A percentile compares a stretch with the other conserved stretches of the same genome.
Evolutionary conservation across 306 rosid species (phyloP).

Genomic region (Dryas octopetala): DNA sequence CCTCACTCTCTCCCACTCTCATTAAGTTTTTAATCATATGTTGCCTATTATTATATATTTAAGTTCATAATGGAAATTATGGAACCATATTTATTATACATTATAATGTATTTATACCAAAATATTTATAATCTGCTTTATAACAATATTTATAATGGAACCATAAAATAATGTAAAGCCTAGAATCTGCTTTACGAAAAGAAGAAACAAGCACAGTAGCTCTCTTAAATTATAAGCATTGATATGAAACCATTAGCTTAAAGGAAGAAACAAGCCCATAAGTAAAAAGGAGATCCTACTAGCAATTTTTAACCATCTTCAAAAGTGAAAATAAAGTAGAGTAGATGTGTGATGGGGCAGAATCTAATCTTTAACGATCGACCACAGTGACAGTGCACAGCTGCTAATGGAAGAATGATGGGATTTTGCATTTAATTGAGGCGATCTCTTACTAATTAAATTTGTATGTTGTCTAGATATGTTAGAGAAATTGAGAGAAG

Average conservation of each 20-base stretch:
- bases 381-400: background rate
- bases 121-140: no score
- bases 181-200: constrained; percentile 37
- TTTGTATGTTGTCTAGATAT: no score
- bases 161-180: background rate
- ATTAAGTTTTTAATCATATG: no score
- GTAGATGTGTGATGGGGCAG: background rate
- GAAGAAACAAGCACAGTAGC: constrained; percentile 7
- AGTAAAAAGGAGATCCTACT: background rate
- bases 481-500: no score
- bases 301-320: constrained; percentile 2
- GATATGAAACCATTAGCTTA: constrained; percentile 7
- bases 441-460: no score
- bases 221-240: constrained; percentile 12
- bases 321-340: constrained; percentile 14
- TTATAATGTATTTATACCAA: no score
- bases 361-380: background rate
- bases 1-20: no score
- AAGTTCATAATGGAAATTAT: background rate
- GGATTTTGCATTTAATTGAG: no score
- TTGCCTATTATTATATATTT: no score
- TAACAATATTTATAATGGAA: background rate
- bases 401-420: background rate
- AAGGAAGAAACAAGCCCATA: background rate
- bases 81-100: no score